Base-by-base conservation (phyloP, 1,139 yeast species). In the Nematodospora anomalae region DNA sequence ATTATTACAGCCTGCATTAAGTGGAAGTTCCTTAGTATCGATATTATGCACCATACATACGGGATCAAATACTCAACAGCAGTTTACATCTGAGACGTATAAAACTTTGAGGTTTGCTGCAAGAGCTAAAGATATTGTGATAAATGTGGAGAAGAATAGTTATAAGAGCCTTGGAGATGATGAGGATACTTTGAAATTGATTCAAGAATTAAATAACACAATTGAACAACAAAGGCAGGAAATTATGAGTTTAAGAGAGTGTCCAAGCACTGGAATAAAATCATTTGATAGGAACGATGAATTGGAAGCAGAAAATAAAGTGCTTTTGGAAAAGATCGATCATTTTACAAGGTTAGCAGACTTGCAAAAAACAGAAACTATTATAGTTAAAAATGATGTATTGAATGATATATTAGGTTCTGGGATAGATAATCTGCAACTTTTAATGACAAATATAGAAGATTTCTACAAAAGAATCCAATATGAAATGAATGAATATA, bases 51-150 rank as follows among this genome's bases (percentile, higher is more conserved):
- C 97, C 0, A 80, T 90, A 15, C 84, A 82, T 51, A 67, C 85
- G 44, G 79, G 83, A 2, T 55, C 69, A 4, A 47, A 53, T 7
- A 37, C 44, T 7, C 34, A 35, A 14, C 35, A 34, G 8, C 71
- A 64, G 30, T 74, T 83, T 3, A 66, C 76, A 11, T 74, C 87
- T 1, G 97, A 92, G 55, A 88, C 97, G 0, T 71, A 83, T 34
- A 88, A 88, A 52, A 90, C 97, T 0, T 68, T 92, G 24, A 65
- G 97, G 39, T 92, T 90, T 65, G 97, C 97, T 0, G 88, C 96
- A 1, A 70, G 97, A 42, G 97, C 97, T 1, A 90, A 89, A 53
- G 89, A 89, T 56, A 80, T 89, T 35, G 73, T 80, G 8, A 74
- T 89, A 46, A 74, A 71, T 39, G 95, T 87, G 6, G 76, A 75